Evolutionary conservation across 257 asterid genomes (phyloP), one percentile per base, ranked within the genome.

Genomic region (Ocimum tenuiflorum): DNA sequence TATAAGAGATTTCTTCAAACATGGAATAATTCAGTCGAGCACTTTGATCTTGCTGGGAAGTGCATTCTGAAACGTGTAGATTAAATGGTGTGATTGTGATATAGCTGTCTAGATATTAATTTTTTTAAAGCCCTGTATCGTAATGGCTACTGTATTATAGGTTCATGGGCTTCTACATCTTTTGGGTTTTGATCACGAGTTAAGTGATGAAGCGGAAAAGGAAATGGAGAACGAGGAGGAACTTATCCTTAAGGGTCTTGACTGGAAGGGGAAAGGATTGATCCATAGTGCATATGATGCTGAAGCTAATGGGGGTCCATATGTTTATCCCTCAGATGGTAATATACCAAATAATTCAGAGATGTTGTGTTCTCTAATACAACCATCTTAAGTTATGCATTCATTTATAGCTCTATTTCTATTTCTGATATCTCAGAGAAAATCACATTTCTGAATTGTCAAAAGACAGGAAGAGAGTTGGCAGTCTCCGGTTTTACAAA

Each of bases 141-240:
- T 59, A 49, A 38, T 69, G 68, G 24, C 29, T 64, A 70, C 38
- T 39, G 14, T 50, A 27, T 69, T 56, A 20, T 65, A 94, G 99
- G 97, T 94, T 85, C 99, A 94, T 67, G 99, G 97, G 48, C 77
- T 94, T 79, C 82, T 94, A 31, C 99, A 94, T 82, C 96, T 94
- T 68, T 58, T 94, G 86, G 99, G 99, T 64, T 94, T 94, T 27
- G 99, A 94, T 80, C 99, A 94, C 67, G 99, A 94, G 83, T 78
- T 89, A 56, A 90, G 97, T 24, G 89, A 87, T 33, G 96, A 94
- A 72, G 99, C 99, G 60, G 99, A 94, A 77, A 69, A 80, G 65
- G 99, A 94, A 83, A 94, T 94, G 99, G 97, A 89, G 87, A 86
- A 79, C 68, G 90, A 81, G 77, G 97, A 94, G 86, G 95, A 86